A percentile compares a stretch with the other conserved stretches of the same genome.
phyloP scores from a whole-genome alignment of 2,329 filamentous ascomycete genomes.

The Diplodia corticola region DNA sequence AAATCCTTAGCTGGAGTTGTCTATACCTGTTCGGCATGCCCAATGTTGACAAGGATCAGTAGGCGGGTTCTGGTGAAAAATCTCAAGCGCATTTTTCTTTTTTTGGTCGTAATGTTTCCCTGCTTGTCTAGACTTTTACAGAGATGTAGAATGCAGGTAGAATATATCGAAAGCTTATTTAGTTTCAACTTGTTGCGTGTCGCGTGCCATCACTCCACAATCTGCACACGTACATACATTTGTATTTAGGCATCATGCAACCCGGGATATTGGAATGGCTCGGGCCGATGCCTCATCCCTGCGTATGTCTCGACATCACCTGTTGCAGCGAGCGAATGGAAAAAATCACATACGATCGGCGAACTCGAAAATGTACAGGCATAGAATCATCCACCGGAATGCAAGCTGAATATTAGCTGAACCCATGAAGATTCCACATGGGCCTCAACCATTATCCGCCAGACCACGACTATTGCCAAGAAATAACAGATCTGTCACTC shows the following conservation, averaged over 20 bases:
- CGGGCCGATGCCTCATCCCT: not conserved
- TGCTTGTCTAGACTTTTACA: not conserved
- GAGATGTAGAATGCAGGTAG: not conserved
- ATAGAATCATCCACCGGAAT: not conserved
- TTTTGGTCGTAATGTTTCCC: not conserved
- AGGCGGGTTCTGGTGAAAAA: not conserved
- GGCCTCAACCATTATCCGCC: not conserved
- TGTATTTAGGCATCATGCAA: not conserved
- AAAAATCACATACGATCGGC: not conserved
- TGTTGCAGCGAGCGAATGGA: not conserved
- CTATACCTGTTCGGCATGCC: not conserved
- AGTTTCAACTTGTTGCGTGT: not conserved
- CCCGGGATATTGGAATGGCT: not conserved
- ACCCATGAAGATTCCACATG: not conserved
- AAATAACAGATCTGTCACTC: not conserved
- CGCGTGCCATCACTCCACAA: conserved; percentile 10
- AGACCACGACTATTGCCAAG: not conserved
- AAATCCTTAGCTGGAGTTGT: not conserved
- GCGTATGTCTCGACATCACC: not conserved
- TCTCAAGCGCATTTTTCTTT: not conserved
- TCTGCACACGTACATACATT: not conserved
- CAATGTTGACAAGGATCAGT: not conserved
- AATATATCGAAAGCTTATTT: not conserved
- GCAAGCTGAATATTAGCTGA: not conserved
- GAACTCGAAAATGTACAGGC: not conserved